Evolutionary conservation across 2,329 filamentous ascomycete genomes (phyloP).

Genomic region (Fusarium sp.): DNA sequence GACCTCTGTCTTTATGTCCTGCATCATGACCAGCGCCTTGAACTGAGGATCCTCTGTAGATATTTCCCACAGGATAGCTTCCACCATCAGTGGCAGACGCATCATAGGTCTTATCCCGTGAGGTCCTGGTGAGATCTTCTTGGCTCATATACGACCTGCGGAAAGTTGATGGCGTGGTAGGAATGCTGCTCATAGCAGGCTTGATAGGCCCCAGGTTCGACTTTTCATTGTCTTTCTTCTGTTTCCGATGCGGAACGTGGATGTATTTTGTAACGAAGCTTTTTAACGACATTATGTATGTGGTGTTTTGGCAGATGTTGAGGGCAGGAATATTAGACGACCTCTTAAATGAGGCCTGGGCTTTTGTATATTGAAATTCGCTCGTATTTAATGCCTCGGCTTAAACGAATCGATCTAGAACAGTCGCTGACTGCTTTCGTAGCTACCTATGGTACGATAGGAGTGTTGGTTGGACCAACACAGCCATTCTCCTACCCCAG

Average conservation of each 20-base stretch:
- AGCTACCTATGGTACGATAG: background rate
- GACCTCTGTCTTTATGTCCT: background rate
- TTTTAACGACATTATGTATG: constrained; percentile 19
- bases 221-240: constrained; percentile 20
- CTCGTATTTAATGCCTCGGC: background rate
- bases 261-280: constrained; percentile 18
- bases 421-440: background rate
- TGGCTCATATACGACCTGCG: background rate
- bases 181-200: background rate
- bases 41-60: background rate
- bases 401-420: background rate
- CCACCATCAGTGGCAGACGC: constrained; percentile 1
- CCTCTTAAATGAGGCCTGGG: background rate
- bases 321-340: background rate
- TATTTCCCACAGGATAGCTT: background rate
- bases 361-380: constrained; percentile 2
- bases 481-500: background rate
- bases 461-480: background rate
- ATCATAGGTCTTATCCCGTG: background rate
- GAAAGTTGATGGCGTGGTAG: background rate
- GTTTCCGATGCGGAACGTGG: background rate
- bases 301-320: background rate
- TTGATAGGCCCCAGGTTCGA: background rate
- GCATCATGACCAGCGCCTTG: background rate
- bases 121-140: background rate